Evolutionary conservation across 2,329 filamentous ascomycete genomes (phyloP).

Genomic region (Hansfordia pulvinata): DNA sequence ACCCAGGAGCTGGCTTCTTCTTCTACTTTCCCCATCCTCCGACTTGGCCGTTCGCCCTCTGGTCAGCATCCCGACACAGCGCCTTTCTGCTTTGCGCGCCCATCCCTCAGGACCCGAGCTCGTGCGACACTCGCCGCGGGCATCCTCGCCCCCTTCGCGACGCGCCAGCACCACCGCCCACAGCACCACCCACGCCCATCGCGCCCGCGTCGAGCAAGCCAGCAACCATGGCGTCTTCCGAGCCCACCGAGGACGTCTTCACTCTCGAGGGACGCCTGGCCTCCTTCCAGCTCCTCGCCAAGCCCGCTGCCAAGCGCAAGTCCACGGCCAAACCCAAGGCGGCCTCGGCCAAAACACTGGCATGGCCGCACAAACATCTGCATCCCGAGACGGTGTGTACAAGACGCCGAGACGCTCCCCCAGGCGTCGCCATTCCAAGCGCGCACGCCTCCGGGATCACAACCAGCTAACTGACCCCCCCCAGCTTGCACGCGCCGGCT

Average conservation of each 20-base stretch:
- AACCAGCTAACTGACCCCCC: slow-evolving; percentile 2
- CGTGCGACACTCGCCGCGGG: not conserved
- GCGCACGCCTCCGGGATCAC: slow-evolving; percentile 4
- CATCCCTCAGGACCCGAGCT: not conserved
- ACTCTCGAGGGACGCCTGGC: slow-evolving; percentile 66
- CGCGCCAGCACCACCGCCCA: not conserved
- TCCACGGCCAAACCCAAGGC: slow-evolving; percentile 50
- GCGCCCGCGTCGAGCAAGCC: slow-evolving; percentile 11
- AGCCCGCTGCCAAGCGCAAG: slow-evolving; percentile 54
- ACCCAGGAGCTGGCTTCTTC: no score
- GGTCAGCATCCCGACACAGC: not conserved
- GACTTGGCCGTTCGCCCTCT: no score
- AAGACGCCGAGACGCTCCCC: slow-evolving; percentile 1
- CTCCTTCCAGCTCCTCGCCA: slow-evolving; percentile 60
- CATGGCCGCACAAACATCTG: slow-evolving; percentile 70
- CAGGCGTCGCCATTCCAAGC: slow-evolving; percentile 5
- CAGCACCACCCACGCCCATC: slow-evolving; percentile 8
- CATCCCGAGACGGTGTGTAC: slow-evolving; percentile 47
- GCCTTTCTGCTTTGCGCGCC: not conserved
- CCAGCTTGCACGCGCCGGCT: slow-evolving; percentile 80
- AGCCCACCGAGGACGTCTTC: slow-evolving; percentile 33
- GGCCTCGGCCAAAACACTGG: slow-evolving; percentile 38
- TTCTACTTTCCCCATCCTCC: no score
- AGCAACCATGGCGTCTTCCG: slow-evolving; percentile 14
- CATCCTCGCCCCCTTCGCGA: not conserved